phyloP scores from a whole-genome alignment of 768 basidiomycete genomes.

The Boletus huronensis region DNA sequence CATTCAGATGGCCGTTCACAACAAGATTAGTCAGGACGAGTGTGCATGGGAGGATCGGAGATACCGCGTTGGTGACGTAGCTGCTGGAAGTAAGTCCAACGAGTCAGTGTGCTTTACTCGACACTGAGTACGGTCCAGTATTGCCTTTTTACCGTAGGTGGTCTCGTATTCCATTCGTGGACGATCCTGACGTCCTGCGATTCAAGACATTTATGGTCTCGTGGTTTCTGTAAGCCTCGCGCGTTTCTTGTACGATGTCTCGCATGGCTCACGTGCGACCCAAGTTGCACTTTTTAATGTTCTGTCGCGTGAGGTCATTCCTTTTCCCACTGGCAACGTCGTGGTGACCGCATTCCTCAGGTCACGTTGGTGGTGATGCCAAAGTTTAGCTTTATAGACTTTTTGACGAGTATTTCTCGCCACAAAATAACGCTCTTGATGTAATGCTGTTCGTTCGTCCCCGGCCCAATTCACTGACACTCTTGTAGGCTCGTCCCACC shows the following conservation, averaged over 20 bases:
- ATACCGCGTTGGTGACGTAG: slow-evolving; percentile 53
- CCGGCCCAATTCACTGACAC: not conserved
- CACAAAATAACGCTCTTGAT: slow-evolving; percentile 56
- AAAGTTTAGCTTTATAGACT: slow-evolving; percentile 59
- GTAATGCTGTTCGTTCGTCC: slow-evolving; percentile 28
- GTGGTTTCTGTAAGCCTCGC: slow-evolving; percentile 45
- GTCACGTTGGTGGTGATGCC: slow-evolving; percentile 56
- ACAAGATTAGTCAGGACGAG: slow-evolving; percentile 39
- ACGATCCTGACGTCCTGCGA: slow-evolving; percentile 11
- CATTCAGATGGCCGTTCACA: slow-evolving; percentile 55
- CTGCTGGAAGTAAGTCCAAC: slow-evolving; percentile 48
- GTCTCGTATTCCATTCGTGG: slow-evolving; percentile 3
- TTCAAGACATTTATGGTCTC: slow-evolving; percentile 57
- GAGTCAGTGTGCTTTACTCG: not conserved
- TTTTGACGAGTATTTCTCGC: slow-evolving; percentile 57
- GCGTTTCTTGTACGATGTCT: not conserved
- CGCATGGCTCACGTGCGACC: slow-evolving; percentile 4
- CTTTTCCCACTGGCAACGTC: not conserved
- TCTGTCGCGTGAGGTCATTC: slow-evolving; percentile 43
- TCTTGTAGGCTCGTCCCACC: slow-evolving; percentile 56
- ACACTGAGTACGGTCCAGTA: slow-evolving; percentile 33
- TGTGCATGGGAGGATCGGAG: slow-evolving; percentile 38
- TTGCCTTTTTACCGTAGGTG: slow-evolving; percentile 60
- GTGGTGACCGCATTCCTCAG: slow-evolving; percentile 29
- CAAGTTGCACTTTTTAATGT: slow-evolving; percentile 53